Conservation (phyloP, 495 filamentous ascomycete species). For the Penicillium mononematosum region DNA sequence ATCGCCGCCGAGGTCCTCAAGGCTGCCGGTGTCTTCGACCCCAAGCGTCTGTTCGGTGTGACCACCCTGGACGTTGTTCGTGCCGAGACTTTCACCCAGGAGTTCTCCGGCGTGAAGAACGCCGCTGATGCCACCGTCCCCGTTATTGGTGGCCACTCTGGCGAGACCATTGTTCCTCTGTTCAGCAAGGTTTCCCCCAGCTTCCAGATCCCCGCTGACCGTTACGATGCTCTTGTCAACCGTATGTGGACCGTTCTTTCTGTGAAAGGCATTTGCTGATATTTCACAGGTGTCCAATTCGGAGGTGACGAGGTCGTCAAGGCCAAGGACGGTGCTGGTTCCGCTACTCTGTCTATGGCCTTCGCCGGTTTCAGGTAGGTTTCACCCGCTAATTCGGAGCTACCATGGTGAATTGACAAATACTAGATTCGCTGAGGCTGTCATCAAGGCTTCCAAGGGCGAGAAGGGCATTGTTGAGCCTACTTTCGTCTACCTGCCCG, state of each 20-base stretch:
- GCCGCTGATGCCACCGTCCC: slow-evolving; percentile 80
- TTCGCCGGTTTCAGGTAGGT: slow-evolving; percentile 86
- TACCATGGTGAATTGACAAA: slow-evolving; percentile 29
- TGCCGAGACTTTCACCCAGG: slow-evolving; percentile 92
- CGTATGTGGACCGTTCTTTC: slow-evolving; percentile 50
- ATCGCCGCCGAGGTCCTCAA: slow-evolving; percentile 97
- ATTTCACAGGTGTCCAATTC: slow-evolving; percentile 75
- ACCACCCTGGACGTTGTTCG: slow-evolving; percentile 98
- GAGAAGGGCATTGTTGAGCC: slow-evolving; percentile 92
- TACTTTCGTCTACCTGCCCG: slow-evolving; percentile 90
- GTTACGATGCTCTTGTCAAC: slow-evolving; percentile 82
- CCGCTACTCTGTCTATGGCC: slow-evolving; percentile 96
- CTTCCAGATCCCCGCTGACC: slow-evolving; percentile 79
- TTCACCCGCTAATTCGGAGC: neutral
- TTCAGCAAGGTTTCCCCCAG: slow-evolving; percentile 85
- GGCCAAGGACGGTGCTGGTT: slow-evolving; percentile 94
- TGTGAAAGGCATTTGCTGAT: slow-evolving; percentile 10
- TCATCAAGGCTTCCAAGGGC: slow-evolving; percentile 84
- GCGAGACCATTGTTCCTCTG: slow-evolving; percentile 95
- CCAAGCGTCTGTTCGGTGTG: slow-evolving; percentile 93
- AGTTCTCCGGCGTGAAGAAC: slow-evolving; percentile 76
- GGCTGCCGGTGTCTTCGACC: slow-evolving; percentile 85
- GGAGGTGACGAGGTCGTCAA: slow-evolving; percentile 98
- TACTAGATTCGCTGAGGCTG: slow-evolving; percentile 80
- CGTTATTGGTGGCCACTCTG: slow-evolving; percentile 95